A percentile compares a stretch with the other conserved stretches of the same genome.
Conservation (phyloP, 2,329 filamentous ascomycete genomes). For the Talaromyces sp. region DNA sequence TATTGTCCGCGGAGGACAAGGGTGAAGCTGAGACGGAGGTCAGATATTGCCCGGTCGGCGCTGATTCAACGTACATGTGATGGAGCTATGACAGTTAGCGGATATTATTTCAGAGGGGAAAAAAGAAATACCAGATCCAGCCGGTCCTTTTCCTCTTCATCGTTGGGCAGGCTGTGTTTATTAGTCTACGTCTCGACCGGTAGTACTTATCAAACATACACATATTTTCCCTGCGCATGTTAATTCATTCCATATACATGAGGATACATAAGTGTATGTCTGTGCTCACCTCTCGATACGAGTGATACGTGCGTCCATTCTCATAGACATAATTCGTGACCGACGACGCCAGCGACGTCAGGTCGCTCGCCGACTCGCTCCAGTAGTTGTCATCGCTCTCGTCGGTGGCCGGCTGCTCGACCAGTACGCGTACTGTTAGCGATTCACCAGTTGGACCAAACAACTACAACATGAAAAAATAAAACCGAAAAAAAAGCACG, state of each 20-base stretch:
- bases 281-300: slow-evolving; percentile 17
- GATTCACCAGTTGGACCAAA: no score
- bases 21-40: background rate
- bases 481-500: background rate
- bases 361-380: slow-evolving; percentile 16
- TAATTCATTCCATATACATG: background rate
- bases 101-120: background rate
- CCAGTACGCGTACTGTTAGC: no score
- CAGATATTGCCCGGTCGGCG: background rate
- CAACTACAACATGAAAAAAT: no score
- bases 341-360: slow-evolving; percentile 18
- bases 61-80: slow-evolving; percentile 1
- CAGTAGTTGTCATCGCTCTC: slow-evolving; percentile 4
- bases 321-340: slow-evolving; percentile 21
- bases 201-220: background rate
- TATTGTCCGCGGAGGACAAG: slow-evolving; percentile 6
- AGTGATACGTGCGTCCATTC: slow-evolving; percentile 30
- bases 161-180: slow-evolving; percentile 17
- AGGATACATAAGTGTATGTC: background rate
- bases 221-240: background rate
- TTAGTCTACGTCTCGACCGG: background rate
- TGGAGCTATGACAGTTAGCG: background rate
- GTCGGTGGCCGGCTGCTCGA: background rate
- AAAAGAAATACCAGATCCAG: background rate
- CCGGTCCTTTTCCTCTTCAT: slow-evolving; percentile 18